Percentiles rank a stretch among this genome's conserved stretches.
Evolutionary conservation across 139 green algal genomes (phyloP).

Genomic region (Chlamydomonas eustigma): DNA sequence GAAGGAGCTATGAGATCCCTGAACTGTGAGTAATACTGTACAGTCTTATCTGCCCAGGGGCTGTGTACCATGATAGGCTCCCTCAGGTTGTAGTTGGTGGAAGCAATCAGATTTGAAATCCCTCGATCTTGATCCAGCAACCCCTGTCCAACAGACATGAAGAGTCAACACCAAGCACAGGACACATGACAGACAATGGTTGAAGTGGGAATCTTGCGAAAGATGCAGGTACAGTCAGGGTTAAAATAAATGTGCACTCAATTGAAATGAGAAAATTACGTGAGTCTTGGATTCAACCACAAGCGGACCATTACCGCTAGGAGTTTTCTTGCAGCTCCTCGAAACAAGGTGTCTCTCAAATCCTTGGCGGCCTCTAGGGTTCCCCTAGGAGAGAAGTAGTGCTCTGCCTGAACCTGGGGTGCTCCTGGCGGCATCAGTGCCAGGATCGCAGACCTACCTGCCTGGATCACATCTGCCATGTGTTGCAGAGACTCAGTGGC

Average conservation of each 20-base stretch:
- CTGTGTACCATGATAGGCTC: background rate
- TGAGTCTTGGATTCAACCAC: no score
- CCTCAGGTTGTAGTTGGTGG: conserved; percentile 6
- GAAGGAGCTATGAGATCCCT: background rate
- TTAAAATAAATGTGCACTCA: no score
- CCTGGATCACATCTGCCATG: background rate
- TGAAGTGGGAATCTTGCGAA: no score
- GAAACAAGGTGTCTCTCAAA: background rate
- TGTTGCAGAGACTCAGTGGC: conserved; percentile 4
- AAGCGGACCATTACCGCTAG: background rate
- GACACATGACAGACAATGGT: no score
- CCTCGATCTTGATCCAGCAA: background rate
- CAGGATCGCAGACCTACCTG: background rate
- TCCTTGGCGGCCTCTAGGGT: conserved; percentile 1
- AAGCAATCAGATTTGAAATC: background rate
- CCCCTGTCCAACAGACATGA: background rate
- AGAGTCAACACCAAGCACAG: no score
- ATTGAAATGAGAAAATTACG: no score
- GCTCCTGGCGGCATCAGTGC: background rate
- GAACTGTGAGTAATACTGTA: conserved; percentile 5
- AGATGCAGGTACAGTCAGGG: no score
- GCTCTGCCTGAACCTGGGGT: background rate
- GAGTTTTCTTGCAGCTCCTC: background rate
- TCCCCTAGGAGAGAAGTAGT: background rate
- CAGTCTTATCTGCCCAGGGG: background rate